A percentile compares a stretch with the other conserved stretches of the same genome.
phyloP scores from a whole-genome alignment of 2,329 filamentous ascomycete genomes.

The Tolypocladium cylindrosporum region DNA sequence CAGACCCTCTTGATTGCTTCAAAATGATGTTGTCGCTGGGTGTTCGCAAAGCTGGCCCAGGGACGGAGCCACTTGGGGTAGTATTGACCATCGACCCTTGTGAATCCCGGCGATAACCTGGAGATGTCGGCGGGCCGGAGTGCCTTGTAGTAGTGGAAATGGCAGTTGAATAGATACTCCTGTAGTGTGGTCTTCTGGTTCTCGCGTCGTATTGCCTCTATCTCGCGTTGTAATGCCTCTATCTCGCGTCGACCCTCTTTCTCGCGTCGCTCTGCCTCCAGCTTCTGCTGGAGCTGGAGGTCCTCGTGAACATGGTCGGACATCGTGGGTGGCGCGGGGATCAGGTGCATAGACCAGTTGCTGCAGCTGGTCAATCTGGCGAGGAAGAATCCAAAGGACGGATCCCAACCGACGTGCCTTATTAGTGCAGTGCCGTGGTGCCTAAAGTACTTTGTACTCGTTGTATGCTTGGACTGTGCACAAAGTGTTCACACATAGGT shows the following conservation, averaged over 20 bases:
- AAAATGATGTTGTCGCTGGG: constrained; percentile 3
- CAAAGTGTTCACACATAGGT: too few species aligned
- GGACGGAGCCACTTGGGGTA: constrained; percentile 10
- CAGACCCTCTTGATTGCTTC: constrained; percentile 5
- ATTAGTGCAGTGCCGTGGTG: too few species aligned
- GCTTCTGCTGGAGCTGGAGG: not conserved
- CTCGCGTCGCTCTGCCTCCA: constrained; percentile 1
- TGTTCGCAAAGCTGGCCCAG: constrained; percentile 6
- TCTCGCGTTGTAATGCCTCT: not conserved
- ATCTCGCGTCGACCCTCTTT: not conserved
- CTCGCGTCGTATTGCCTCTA: not conserved
- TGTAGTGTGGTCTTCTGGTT: constrained; percentile 7
- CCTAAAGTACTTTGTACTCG: too few species aligned
- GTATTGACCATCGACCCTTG: constrained; percentile 9
- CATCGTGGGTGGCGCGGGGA: too few species aligned
- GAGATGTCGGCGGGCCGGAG: constrained; percentile 1
- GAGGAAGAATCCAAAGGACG: too few species aligned
- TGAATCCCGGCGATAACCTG: constrained; percentile 2
- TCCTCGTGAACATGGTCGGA: too few species aligned
- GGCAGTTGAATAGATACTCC: constrained; percentile 9
- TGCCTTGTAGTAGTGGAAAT: constrained; percentile 5
- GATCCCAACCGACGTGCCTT: too few species aligned
- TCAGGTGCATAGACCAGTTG: too few species aligned
- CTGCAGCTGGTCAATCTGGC: too few species aligned
- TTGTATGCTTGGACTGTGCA: too few species aligned